Evolutionary conservation across 2,329 filamentous ascomycete genomes (phyloP).

Genomic region (Ophiocordyceps australis): DNA sequence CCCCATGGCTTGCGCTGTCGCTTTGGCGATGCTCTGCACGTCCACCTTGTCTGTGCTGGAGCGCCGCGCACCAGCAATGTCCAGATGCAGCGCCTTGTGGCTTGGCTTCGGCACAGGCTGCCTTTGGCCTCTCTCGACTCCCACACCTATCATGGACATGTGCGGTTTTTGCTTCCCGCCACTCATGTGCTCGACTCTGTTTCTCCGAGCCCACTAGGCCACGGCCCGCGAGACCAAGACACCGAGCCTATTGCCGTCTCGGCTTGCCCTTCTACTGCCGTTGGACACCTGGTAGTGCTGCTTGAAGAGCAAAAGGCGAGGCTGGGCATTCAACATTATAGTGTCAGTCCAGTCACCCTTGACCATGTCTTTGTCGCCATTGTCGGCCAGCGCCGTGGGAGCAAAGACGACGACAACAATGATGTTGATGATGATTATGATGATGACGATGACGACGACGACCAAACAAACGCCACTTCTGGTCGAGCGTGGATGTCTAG

Average conservation of each 20-base stretch:
- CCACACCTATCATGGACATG: constrained; percentile 67
- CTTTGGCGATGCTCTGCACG: constrained; percentile 63
- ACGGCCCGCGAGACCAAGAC: not conserved
- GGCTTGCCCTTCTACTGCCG: constrained; percentile 25
- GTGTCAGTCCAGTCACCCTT: constrained; percentile 68
- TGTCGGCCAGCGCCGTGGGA: constrained; percentile 60
- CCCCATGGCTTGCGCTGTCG: constrained; percentile 52
- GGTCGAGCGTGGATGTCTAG: no score
- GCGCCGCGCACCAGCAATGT: constrained; percentile 54
- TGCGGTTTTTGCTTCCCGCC: constrained; percentile 63
- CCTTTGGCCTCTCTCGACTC: constrained; percentile 50
- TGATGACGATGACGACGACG: no score
- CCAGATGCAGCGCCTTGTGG: constrained; percentile 48
- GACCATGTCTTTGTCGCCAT: constrained; percentile 85
- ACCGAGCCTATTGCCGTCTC: constrained; percentile 5
- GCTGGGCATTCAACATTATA: constrained; percentile 70
- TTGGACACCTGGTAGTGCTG: constrained; percentile 51
- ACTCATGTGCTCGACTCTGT: constrained; percentile 13
- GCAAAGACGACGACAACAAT: constrained; percentile 47
- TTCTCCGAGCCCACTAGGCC: not conserved
- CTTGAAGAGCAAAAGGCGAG: constrained; percentile 52
- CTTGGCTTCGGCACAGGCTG: constrained; percentile 46
- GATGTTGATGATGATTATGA: no score
- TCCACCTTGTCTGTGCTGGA: constrained; percentile 60
- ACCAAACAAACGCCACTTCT: no score